Evolutionary conservation across 805 yeast genomes (phyloP).

Genomic region (Pichia cephalocereana): DNA sequence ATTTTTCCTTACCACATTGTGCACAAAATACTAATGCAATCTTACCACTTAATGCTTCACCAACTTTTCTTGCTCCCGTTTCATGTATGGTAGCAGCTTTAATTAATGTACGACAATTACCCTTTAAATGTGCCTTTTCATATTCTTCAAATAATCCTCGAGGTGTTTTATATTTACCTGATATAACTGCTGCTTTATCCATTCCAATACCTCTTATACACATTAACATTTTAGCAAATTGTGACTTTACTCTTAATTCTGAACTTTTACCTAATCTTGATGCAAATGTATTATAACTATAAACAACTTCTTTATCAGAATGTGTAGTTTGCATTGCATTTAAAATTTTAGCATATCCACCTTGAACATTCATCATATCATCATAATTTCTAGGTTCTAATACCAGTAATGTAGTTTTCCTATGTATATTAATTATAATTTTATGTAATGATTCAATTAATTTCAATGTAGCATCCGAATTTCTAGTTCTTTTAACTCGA

Average conservation of each 20-base stretch:
- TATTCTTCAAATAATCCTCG: conserved; percentile 43
- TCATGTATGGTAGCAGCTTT: conserved; percentile 26
- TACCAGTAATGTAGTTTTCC: conserved; percentile 34
- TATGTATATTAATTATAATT: conserved; percentile 33
- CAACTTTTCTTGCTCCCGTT: conserved; percentile 44
- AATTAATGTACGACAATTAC: conserved; percentile 8
- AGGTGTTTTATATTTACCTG: conserved; percentile 65
- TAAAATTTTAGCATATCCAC: conserved; percentile 37
- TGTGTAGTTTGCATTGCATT: conserved; percentile 29
- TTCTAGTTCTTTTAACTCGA: conserved; percentile 56
- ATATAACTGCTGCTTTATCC: conserved; percentile 78
- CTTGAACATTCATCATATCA: conserved; percentile 27
- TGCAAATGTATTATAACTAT: conserved; percentile 49
- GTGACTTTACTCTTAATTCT: conserved; percentile 62
- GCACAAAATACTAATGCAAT: conserved; percentile 32
- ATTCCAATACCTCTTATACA: conserved; percentile 71
- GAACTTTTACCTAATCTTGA: conserved; percentile 61
- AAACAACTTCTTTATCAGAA: conserved; percentile 30
- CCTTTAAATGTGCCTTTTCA: conserved; percentile 8
- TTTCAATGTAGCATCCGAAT: conserved; percentile 65
- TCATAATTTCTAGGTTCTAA: conserved; percentile 41
- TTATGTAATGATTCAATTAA: conserved; percentile 45
- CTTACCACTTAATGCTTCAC: conserved; percentile 40
- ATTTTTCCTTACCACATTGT: neutral
- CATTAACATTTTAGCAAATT: conserved; percentile 70